A percentile compares a stretch with the other conserved stretches of the same genome.
phyloP scores from a whole-genome alignment of 768 basidiomycete species.

The Serendipita vermifera region DNA sequence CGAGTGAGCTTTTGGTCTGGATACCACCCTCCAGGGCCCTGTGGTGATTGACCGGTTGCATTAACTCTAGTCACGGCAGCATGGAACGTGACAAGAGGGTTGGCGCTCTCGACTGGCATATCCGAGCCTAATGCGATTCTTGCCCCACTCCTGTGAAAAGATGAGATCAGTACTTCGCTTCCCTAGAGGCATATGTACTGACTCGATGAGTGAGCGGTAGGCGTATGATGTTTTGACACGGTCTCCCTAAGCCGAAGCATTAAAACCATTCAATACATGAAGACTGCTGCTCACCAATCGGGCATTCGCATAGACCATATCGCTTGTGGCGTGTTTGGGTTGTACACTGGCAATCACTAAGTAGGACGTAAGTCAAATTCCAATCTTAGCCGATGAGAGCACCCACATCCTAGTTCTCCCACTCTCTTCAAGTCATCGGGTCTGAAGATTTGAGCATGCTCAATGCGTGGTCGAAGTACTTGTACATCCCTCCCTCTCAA shows the following conservation, averaged over 20 bases:
- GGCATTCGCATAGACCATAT: constrained; percentile 53
- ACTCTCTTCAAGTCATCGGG: constrained; percentile 53
- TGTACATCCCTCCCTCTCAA: constrained; percentile 31
- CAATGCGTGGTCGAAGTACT: constrained; percentile 62
- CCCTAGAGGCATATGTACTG: constrained; percentile 16
- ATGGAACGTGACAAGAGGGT: constrained; percentile 81
- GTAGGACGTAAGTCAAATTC: background rate
- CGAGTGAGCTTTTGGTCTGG: constrained; percentile 63
- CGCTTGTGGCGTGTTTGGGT: constrained; percentile 73
- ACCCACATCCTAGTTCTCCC: constrained; percentile 58
- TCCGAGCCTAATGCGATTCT: constrained; percentile 79
- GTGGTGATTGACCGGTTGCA: constrained; percentile 61
- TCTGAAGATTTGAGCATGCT: constrained; percentile 86
- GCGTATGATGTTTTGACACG: constrained; percentile 84
- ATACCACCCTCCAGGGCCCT: constrained; percentile 77
- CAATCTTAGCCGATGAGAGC: background rate
- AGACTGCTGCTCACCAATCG: constrained; percentile 41
- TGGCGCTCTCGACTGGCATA: constrained; percentile 85
- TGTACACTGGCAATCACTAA: constrained; percentile 88
- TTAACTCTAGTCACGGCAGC: constrained; percentile 70
- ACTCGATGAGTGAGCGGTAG: constrained; percentile 67
- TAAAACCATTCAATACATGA: background rate
- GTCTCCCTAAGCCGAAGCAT: constrained; percentile 42
- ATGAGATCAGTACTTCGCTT: background rate
- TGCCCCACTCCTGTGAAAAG: constrained; percentile 33